Percentiles rank a stretch among this genome's conserved stretches.
Conservation (phyloP, 2,329 filamentous ascomycete species). For the Colletotrichum chlorophyti region DNA sequence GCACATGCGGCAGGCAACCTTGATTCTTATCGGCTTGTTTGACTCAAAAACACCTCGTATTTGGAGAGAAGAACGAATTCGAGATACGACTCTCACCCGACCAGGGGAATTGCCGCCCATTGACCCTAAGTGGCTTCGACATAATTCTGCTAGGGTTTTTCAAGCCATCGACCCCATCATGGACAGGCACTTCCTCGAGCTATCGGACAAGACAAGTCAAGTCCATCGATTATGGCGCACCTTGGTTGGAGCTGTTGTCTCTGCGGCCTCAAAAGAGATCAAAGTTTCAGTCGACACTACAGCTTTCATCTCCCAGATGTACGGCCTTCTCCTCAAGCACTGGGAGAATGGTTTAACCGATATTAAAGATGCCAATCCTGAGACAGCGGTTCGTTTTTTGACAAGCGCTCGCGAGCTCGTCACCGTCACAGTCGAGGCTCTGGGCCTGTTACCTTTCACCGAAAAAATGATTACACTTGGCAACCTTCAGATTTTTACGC, state of each 20-base stretch:
- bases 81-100: constrained; percentile 62
- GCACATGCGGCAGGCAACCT: constrained; percentile 64
- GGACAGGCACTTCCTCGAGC: constrained; percentile 64
- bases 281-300: constrained; percentile 86
- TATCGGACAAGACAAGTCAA: constrained; percentile 66
- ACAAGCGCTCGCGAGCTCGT: constrained; percentile 60
- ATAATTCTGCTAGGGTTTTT: constrained; percentile 71
- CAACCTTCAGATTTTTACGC: constrained; percentile 63
- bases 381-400: constrained; percentile 57
- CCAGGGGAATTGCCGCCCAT: constrained; percentile 82
- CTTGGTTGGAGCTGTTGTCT: constrained; percentile 67
- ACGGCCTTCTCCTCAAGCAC: constrained; percentile 72
- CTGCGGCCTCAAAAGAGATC: constrained; percentile 83
- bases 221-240: constrained; percentile 64
- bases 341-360: constrained; percentile 68
- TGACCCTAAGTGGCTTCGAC: constrained; percentile 87
- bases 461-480: constrained; percentile 63
- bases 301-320: constrained; percentile 75
- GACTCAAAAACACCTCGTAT: constrained; percentile 62
- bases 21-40: constrained; percentile 76
- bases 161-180: constrained; percentile 65
- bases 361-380: constrained; percentile 56
- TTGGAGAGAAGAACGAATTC: constrained; percentile 79
- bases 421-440: constrained; percentile 52
- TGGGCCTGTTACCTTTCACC: constrained; percentile 68